These are phyloP conservation scores for Mariannaea elegans DNA, from an alignment of 2,329 filamentous ascomycete species.

Conservation along the genomic window DNA sequence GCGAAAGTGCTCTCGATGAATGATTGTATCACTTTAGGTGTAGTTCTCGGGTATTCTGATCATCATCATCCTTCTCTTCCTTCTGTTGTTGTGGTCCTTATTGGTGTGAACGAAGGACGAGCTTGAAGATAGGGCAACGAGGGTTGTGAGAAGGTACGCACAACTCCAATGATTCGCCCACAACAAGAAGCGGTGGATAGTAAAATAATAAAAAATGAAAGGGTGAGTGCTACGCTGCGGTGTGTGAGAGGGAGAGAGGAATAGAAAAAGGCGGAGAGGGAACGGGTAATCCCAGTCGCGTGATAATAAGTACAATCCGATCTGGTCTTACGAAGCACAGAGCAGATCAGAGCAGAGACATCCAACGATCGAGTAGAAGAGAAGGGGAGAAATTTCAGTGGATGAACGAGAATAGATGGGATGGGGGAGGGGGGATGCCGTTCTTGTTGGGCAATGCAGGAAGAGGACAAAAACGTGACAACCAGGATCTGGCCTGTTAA, in stretches of 20 bases:
- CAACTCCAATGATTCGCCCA: not conserved
- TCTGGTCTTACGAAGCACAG: not conserved
- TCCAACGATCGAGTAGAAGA: not conserved
- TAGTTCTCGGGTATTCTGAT: not conserved
- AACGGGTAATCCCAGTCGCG: not conserved
- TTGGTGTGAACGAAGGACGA: not conserved
- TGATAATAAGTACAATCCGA: not conserved
- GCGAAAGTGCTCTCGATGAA: not conserved
- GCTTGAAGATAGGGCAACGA: not conserved
- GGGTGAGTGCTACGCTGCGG: not conserved
- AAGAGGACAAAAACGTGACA: not conserved
- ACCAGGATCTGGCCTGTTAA: slow-evolving; percentile 9
- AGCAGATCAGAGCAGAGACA: not conserved
- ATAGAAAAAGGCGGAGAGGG: not conserved
- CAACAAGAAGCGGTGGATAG: slow-evolving; percentile 3
- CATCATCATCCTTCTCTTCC: slow-evolving; percentile 10
- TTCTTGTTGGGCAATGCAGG: slow-evolving; percentile 10
- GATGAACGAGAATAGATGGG: not conserved
- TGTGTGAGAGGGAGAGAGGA: not conserved
- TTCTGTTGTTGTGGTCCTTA: not conserved
- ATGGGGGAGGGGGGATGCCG: not conserved
- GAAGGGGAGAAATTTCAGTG: not conserved
- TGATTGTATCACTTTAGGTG: not conserved
- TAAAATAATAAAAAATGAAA: not conserved
- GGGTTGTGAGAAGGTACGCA: not conserved